phyloP scores from a whole-genome alignment of 305 asterid species.

The Fraxinus paxiana region DNA sequence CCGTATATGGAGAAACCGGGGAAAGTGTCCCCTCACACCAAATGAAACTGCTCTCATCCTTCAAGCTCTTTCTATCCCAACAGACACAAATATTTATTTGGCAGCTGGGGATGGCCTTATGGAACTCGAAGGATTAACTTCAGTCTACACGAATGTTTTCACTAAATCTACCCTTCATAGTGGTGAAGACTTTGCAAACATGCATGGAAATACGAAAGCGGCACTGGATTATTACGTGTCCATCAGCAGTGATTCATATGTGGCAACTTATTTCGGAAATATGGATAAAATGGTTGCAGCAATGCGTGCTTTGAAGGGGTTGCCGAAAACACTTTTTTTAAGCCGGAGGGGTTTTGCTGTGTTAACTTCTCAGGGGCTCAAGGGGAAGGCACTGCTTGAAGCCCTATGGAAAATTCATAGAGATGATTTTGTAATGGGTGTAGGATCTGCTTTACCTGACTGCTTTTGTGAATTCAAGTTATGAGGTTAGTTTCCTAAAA shows the following conservation, averaged over 20 bases:
- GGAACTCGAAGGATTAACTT: constrained; percentile 78
- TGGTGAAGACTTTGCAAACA: constrained; percentile 53
- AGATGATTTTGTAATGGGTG: constrained; percentile 81
- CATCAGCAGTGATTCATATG: constrained; percentile 65
- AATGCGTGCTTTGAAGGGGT: constrained; percentile 72
- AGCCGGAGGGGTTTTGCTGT: constrained; percentile 65
- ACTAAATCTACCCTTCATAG: constrained; percentile 64
- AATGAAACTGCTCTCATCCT: constrained; percentile 77
- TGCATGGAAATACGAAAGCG: constrained; percentile 99
- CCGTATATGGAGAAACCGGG: constrained; percentile 78
- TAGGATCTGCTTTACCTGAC: constrained; percentile 87
- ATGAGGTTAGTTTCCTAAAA: not conserved
- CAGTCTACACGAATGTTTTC: constrained; percentile 57
- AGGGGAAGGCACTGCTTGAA: constrained; percentile 51
- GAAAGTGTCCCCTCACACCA: constrained; percentile 93
- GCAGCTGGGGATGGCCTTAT: constrained; percentile 98
- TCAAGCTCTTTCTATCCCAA: constrained; percentile 74
- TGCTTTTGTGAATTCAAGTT: constrained; percentile 79
- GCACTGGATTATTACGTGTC: constrained; percentile 83
- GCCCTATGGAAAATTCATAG: constrained; percentile 74
- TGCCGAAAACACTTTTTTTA: constrained; percentile 62
- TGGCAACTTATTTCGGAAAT: constrained; percentile 89
- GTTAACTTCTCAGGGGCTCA: constrained; percentile 52
- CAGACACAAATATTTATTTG: constrained; percentile 66
- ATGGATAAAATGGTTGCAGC: constrained; percentile 99